A percentile compares a stretch with the other conserved stretches of the same genome.
Evolutionary conservation across 108 stramenopile species (phyloP).

Genomic region (Cyclotella sp.): DNA sequence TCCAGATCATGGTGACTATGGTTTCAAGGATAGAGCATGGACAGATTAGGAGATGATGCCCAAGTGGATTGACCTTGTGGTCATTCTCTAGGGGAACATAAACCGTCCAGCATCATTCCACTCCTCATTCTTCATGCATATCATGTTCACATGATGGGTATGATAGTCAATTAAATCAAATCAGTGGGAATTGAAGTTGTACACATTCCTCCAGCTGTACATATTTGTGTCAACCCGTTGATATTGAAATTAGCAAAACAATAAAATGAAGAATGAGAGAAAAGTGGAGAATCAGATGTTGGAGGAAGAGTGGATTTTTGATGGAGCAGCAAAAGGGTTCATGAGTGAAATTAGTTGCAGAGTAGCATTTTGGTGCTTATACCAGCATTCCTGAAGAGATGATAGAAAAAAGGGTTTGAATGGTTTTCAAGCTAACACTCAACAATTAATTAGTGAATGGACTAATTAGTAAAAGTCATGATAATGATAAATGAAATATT

Average conservation of each 20-base stretch:
- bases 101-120: conserved; percentile 21
- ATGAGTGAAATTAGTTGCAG: too few species aligned
- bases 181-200: conserved; percentile 28
- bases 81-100: neutral
- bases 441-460: too few species aligned
- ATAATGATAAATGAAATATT: too few species aligned
- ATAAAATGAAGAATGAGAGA: neutral
- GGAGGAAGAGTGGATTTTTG: too few species aligned
- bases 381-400: too few species aligned
- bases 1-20: neutral
- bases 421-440: too few species aligned
- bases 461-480: too few species aligned
- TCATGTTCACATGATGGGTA: conserved; percentile 29
- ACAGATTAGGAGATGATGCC: neutral
- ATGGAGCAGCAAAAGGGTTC: too few species aligned
- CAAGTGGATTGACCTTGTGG: neutral
- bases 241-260: conserved; percentile 24
- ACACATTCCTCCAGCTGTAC: conserved; percentile 19
- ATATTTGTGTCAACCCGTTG: conserved; percentile 26
- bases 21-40: neutral
- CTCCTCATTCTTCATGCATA: conserved; percentile 25
- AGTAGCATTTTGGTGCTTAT: too few species aligned
- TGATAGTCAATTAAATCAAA: conserved; percentile 11
- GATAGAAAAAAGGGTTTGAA: too few species aligned
- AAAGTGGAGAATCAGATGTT: too few species aligned